Conservation (phyloP, 805 yeast species). For the Cyberlindnera sargentensis region DNA sequence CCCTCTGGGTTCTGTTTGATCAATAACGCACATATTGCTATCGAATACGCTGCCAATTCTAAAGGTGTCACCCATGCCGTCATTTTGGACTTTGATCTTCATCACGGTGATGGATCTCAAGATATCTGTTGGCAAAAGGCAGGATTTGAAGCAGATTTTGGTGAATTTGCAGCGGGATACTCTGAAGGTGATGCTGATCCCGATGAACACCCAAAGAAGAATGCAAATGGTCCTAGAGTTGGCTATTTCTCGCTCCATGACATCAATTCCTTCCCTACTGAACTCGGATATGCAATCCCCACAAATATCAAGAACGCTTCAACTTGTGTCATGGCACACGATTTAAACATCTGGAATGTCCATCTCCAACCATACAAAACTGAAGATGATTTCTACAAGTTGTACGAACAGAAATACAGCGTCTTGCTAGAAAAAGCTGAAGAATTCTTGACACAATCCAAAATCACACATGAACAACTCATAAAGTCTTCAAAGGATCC, state of each 20-base stretch:
- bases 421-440: conserved; percentile 58
- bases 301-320: conserved; percentile 70
- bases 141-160: conserved; percentile 47
- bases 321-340: conserved; percentile 71
- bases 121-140: conserved; percentile 80
- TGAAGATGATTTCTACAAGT: conserved; percentile 56
- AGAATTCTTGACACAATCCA: conserved; percentile 49
- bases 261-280: conserved; percentile 82
- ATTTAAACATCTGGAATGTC: conserved; percentile 75
- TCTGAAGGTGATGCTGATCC: conserved; percentile 20
- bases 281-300: conserved; percentile 65
- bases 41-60: conserved; percentile 61
- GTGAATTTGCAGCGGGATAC: conserved; percentile 26
- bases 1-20: conserved; percentile 82
- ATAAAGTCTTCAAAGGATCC: conserved; percentile 9
- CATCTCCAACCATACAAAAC: conserved; percentile 62
- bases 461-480: conserved; percentile 32
- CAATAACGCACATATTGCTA: conserved; percentile 75
- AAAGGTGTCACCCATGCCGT: conserved; percentile 74
- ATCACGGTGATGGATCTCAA: conserved; percentile 87
- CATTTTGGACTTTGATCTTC: conserved; percentile 75
- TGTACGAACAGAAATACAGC: conserved; percentile 56
- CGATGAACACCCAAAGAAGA: conserved; percentile 37
- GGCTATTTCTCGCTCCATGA: conserved; percentile 84
- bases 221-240: conserved; percentile 45